Evolutionary conservation across 2,329 filamentous ascomycete species (phyloP), one percentile per base, ranked within the genome.

Genomic region (Diaporthe amygdali): DNA sequence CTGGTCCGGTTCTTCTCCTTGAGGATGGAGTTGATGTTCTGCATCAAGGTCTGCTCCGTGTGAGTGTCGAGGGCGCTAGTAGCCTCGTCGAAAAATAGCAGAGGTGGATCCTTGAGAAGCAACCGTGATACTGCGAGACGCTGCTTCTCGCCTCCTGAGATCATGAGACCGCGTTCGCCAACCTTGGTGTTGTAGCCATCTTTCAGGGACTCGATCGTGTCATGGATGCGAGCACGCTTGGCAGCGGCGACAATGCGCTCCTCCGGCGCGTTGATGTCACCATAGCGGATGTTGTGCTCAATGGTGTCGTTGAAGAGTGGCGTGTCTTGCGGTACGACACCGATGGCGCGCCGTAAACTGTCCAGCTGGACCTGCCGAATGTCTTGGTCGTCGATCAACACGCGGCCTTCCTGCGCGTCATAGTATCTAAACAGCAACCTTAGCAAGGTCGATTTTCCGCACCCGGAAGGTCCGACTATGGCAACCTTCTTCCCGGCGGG

Each of bases 221-320:
- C 92, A 81, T 98, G 92, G 71, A 99, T 94, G 70, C 92, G 91
- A 2, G 96, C 96, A 68, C 94, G 89, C 77, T 91, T 90, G 2
- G 96, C 95, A 0, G 94, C 96, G 37, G 91, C 91, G 15, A 90
- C 80, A 9, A 99, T 92, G 70, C 92, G 86, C 39, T 94, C 94
- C 12, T 88, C 85, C 0, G 91, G 87, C 0, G 96, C 95, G 56
- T 91, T 89, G 74, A 98, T 89, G 75, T 93, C 90, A 64, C 96
- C 96, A 80, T 99, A 99, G 74, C 91, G 92, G 77, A 99, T 97
- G 80, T 99, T 99, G 81, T 98, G 94, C 79, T 93, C 93, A 71
- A 99, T 96, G 0, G 95, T 96, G 78, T 97, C 95, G 80, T 99
- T 99, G 86, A 99, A 99, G 1, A 99, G 87, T 0, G 96, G 95